Evolutionary conservation across 805 yeast genomes (phyloP).

Genomic region (Metschnikowia drakensbergensis): DNA sequence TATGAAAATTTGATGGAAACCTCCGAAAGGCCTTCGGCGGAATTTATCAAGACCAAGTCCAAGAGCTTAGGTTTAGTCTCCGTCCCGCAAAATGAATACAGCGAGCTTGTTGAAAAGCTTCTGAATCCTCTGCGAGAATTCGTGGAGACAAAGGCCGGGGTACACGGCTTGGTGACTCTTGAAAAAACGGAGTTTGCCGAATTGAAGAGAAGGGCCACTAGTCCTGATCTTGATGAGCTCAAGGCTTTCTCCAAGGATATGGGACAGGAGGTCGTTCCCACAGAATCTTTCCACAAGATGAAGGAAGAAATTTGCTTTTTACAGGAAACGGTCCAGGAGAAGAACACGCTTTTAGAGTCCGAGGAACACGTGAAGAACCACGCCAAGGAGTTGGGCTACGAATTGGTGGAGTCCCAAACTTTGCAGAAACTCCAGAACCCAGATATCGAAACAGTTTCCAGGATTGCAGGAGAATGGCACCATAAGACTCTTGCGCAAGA

Average conservation of each 20-base stretch:
- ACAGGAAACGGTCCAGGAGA: background rate
- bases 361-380: constrained; percentile 2
- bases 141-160: constrained; percentile 1
- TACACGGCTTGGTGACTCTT: constrained; percentile 7
- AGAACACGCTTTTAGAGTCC: constrained; percentile 12
- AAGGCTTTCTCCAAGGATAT: background rate
- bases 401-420: background rate
- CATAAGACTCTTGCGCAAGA: constrained; percentile 7
- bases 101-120: constrained; percentile 4
- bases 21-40: constrained; percentile 4
- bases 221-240: constrained; percentile 9
- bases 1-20: background rate
- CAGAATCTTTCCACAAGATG: constrained; percentile 12
- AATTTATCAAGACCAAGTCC: constrained; percentile 8
- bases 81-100: constrained; percentile 13
- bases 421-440: constrained; percentile 15
- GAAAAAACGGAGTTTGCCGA: constrained; percentile 3
- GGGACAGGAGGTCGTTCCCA: background rate
- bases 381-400: constrained; percentile 1
- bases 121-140: constrained; percentile 5
- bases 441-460: constrained; percentile 3
- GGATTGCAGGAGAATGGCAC: constrained; percentile 12
- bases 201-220: constrained; percentile 13
- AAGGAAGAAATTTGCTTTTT: background rate
- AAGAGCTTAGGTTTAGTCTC: constrained; percentile 13